These are phyloP conservation scores for Cladophialophora bantiana DNA, from an alignment of 2,329 filamentous ascomycete genomes.

Conservation along the genomic window DNA sequence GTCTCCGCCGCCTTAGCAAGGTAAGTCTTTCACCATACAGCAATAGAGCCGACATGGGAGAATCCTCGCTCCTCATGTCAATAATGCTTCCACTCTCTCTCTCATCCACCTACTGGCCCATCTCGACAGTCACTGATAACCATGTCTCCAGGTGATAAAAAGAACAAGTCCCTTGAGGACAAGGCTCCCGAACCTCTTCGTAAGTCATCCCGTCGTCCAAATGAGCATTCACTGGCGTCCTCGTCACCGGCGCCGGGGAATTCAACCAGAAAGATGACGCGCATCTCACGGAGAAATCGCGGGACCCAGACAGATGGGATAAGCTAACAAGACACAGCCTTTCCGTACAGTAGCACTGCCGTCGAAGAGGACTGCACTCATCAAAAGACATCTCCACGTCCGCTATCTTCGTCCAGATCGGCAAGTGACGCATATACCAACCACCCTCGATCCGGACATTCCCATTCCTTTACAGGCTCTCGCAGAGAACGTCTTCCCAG, in stretches of 20 bases:
- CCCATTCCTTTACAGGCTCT: slow-evolving; percentile 26
- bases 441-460: slow-evolving; percentile 8
- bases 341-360: background rate
- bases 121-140: slow-evolving; percentile 23
- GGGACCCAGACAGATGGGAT: background rate
- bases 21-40: slow-evolving; percentile 20
- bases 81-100: background rate
- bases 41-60: slow-evolving; percentile 1
- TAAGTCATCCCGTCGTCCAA: slow-evolving; percentile 18
- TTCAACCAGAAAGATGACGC: slow-evolving; percentile 10
- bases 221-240: background rate
- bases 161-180: slow-evolving; percentile 15
- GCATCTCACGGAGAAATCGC: slow-evolving; percentile 6
- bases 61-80: slow-evolving; percentile 11
- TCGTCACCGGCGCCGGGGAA: slow-evolving; percentile 1
- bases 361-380: background rate
- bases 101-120: background rate
- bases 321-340: slow-evolving; percentile 22
- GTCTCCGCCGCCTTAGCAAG: slow-evolving; percentile 11
- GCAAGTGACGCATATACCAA: slow-evolving; percentile 1
- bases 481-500: slow-evolving; percentile 10
- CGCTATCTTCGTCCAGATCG: slow-evolving; percentile 15
- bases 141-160: slow-evolving; percentile 27
- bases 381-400: slow-evolving; percentile 5
- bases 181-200: slow-evolving; percentile 20